Conservation (phyloP, 306 rosid genomes). For the Begonia masoniana region DNA sequence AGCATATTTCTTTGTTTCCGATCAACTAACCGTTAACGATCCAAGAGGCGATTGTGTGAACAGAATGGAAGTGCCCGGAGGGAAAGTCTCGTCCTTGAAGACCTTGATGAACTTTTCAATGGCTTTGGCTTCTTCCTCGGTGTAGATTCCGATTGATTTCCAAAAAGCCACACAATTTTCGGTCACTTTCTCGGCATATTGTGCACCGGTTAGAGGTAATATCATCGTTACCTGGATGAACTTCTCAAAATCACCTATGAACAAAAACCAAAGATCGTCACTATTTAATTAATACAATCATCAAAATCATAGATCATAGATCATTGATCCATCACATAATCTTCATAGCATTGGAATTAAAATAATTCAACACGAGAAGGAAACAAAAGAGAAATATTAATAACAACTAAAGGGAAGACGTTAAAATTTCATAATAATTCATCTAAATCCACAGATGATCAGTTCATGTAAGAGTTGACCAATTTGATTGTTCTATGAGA, state of each 20-base stretch:
- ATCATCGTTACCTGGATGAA: conserved; percentile 35
- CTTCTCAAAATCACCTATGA: conserved; percentile 63
- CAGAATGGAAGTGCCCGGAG: conserved; percentile 55
- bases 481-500: no score
- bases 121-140: conserved; percentile 54
- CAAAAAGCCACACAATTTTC: conserved; percentile 48
- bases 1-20: no score
- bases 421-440: no score
- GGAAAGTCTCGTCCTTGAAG: conserved; percentile 37
- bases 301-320: no score
- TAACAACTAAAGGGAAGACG: no score
- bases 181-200: conserved; percentile 47
- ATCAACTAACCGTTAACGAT: conserved; percentile 26
- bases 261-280: neutral
- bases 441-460: no score
- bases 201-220: conserved; percentile 34
- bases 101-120: conserved; percentile 29
- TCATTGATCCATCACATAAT: no score
- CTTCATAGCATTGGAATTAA: no score
- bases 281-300: no score
- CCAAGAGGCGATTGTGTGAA: conserved; percentile 48
- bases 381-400: no score
- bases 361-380: no score
- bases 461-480: no score
- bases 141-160: conserved; percentile 57